phyloP scores from a whole-genome alignment of 345 rosid genomes.

The Brassica carinata region DNA sequence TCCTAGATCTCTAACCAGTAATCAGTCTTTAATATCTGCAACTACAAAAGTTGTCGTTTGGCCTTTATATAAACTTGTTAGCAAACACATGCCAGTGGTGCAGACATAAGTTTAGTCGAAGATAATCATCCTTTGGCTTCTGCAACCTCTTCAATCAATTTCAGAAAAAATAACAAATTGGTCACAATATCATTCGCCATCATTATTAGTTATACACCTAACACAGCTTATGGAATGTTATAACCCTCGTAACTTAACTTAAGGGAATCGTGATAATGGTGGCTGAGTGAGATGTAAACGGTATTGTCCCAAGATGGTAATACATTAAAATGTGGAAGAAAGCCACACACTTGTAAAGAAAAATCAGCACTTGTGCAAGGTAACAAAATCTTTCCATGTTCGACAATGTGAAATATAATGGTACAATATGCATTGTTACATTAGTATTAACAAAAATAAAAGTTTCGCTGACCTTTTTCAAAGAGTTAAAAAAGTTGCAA shows the following conservation, averaged over 20 bases:
- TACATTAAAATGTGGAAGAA: neutral
- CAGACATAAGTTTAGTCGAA: too few relatives aligned
- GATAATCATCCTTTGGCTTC: too few relatives aligned
- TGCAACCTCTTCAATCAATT: too few relatives aligned
- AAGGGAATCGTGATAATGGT: neutral
- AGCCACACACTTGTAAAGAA: neutral
- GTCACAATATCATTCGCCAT: neutral
- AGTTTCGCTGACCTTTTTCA: too few relatives aligned
- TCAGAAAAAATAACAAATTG: neutral
- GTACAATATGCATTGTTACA: neutral
- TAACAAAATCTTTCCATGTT: neutral
- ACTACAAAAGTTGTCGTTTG: too few relatives aligned
- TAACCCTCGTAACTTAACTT: neutral
- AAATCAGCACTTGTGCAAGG: neutral
- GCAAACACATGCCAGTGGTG: too few relatives aligned
- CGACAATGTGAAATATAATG: neutral
- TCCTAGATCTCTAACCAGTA: too few relatives aligned
- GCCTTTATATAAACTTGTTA: too few relatives aligned
- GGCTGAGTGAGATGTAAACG: neutral
- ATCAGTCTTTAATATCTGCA: too few relatives aligned
- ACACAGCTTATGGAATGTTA: neutral
- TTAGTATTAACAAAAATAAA: too few relatives aligned
- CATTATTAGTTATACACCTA: neutral
- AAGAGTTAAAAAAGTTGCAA: too few relatives aligned
- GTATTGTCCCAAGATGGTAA: neutral